Evolutionary conservation across 495 filamentous ascomycete species (phyloP), one percentile per base, ranked within the genome.

Genomic region (Hypoxylon intermedium): DNA sequence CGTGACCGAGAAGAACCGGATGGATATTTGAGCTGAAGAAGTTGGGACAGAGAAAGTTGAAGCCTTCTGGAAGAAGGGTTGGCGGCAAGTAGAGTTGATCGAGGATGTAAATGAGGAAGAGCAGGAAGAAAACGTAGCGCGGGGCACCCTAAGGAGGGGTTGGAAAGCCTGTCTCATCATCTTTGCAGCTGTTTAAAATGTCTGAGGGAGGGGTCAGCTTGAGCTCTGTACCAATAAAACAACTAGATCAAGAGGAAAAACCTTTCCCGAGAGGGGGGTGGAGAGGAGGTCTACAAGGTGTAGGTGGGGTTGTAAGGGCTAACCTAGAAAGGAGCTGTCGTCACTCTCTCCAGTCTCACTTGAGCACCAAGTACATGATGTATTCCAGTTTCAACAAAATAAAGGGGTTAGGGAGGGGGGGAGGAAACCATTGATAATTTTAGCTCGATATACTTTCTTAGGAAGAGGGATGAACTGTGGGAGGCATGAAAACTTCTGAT

Each of bases 1-100:
- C 60, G 87, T 82, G 70, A 86, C 75, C 68, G 83, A 81, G 75
- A 90, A 91, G 63, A 76, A 76, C 72, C 84, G 69, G 40, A 58
- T 21, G 31, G 55, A 53, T 16, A 53, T 52, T 56, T 67, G 58
- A 33, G 3, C 59, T 65, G 56, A 6, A 56, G 41, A 37, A 46
- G 61, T 36, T 42, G 45, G 50, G 11, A 15, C 30, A 60, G 46
- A 42, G 31, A 51, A 57, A 9, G 44, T 31, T 31, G 58, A 65
- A 50, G 47, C 51, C 40, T 52, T 65, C n/a, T 55, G 51, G 28
- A 56, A 65, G 51, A 60, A 48, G 24, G 55, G 60, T 41, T 43
- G 42, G 6, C 62, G 51, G 30, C 55, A 65, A 34, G 56, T 51
- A 34, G 49, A 51, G n/a, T 26, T 26, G 24, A 16, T 44, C 31